Conservation (phyloP, 257 asterid species). For the Avicennia marina region DNA sequence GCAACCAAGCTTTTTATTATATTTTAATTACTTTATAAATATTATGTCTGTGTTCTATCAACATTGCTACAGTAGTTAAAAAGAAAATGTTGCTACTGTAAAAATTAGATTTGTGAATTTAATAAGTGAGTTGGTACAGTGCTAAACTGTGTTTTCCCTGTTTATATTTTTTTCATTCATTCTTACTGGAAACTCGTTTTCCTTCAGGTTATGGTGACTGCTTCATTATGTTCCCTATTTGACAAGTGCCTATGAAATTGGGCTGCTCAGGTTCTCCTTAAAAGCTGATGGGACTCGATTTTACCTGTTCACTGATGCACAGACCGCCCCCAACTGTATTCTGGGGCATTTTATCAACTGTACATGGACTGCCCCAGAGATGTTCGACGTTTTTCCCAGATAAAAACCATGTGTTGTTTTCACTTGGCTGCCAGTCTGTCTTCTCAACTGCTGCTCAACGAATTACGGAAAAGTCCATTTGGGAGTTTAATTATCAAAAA, state of each 20-base stretch:
- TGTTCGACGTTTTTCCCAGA: conserved; percentile 33
- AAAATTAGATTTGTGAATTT: too few species aligned
- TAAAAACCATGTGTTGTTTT: conserved; percentile 17
- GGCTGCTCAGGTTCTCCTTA: not conserved
- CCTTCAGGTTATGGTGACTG: too few species aligned
- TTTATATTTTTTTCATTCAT: too few species aligned
- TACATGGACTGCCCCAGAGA: conserved; percentile 28
- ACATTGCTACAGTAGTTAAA: too few species aligned
- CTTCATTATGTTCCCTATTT: not conserved
- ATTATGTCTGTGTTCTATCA: too few species aligned
- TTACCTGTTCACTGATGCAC: conserved; percentile 30
- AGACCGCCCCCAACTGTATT: conserved; percentile 19
- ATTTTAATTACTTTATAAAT: too few species aligned
- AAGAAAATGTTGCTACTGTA: too few species aligned
- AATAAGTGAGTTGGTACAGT: too few species aligned
- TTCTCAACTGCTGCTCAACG: conserved; percentile 32
- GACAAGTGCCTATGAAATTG: not conserved
- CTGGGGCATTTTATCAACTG: conserved; percentile 18
- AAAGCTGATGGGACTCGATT: conserved; percentile 36
- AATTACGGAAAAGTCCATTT: conserved; percentile 7
- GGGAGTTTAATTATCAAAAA: conserved; percentile 7
- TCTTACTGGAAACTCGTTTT: too few species aligned
- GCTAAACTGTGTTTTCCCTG: too few species aligned
- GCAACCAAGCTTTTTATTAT: too few species aligned
- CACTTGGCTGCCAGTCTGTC: conserved; percentile 15